Conservation (phyloP, 2,329 filamentous ascomycete genomes). For the Aspergillus fijiensis region DNA sequence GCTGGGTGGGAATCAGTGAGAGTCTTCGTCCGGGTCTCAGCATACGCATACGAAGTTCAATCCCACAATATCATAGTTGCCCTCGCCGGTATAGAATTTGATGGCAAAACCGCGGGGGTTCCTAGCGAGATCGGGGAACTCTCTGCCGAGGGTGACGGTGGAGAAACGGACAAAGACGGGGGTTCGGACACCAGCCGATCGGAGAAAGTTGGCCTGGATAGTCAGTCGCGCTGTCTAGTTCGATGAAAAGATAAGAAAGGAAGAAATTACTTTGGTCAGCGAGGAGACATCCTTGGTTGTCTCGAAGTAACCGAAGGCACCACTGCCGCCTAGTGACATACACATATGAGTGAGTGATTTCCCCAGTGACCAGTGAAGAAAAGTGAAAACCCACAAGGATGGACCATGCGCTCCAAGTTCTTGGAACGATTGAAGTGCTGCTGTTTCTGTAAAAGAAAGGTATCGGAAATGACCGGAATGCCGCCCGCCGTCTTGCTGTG, state of each 20-base stretch:
- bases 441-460: conserved; percentile 56
- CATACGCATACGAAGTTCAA: conserved; percentile 41
- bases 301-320: conserved; percentile 29
- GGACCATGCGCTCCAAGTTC: conserved; percentile 46
- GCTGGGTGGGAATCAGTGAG: conserved; percentile 22
- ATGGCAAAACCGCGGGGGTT: conserved; percentile 52
- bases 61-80: conserved; percentile 52
- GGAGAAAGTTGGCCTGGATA: conserved; percentile 41
- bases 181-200: conserved; percentile 42
- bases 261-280: conserved; percentile 13
- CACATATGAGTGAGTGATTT: background rate
- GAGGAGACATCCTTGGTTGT: conserved; percentile 23
- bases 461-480: conserved; percentile 52
- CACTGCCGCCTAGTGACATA: conserved; percentile 14
- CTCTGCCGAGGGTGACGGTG: conserved; percentile 46
- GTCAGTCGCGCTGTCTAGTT: background rate
- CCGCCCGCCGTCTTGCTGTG: conserved; percentile 57
- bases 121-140: conserved; percentile 47
- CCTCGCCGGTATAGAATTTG: conserved; percentile 52
- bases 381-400: conserved; percentile 21
- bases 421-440: conserved; percentile 59
- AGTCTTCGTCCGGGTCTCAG: background rate
- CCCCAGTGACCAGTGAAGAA: background rate
- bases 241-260: rapidly evolving
- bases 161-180: conserved; percentile 48